Evolutionary conservation across 345 rosid genomes (phyloP).

Genomic region (Bruguiera sexangula): DNA sequence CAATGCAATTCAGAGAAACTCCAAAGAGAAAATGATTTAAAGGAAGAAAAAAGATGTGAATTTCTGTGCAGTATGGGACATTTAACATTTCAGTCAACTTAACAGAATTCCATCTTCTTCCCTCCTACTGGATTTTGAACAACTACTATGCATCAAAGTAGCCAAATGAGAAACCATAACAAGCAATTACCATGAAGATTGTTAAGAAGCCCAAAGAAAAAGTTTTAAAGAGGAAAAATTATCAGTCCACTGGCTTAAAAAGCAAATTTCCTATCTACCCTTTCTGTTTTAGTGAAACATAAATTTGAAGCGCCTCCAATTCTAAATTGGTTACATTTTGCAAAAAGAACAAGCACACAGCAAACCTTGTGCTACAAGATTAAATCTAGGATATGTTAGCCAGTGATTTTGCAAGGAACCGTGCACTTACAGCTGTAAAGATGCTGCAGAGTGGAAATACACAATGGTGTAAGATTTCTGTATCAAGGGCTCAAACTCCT

Average conservation of each 20-base stretch:
- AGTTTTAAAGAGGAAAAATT: not conserved
- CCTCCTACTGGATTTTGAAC: not conserved
- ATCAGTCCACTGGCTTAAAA: too few relatives aligned
- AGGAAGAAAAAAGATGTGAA: not conserved
- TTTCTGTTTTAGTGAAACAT: not conserved
- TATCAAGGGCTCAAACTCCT: conserved; percentile 97
- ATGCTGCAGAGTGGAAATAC: conserved; percentile 92
- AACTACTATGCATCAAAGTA: not conserved
- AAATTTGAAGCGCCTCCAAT: not conserved
- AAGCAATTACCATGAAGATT: not conserved
- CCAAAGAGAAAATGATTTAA: not conserved
- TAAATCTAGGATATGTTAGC: too few relatives aligned
- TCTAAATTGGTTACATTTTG: not conserved
- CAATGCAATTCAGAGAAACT: too few relatives aligned
- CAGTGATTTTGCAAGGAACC: conserved; percentile 7
- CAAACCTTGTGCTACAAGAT: too few relatives aligned
- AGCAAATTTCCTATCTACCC: not conserved
- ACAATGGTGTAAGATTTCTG: conserved; percentile 92
- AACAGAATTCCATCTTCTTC: not conserved
- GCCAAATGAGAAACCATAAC: not conserved
- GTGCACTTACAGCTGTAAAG: conserved; percentile 79
- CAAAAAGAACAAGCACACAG: not conserved
- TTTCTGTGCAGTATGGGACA: too few relatives aligned
- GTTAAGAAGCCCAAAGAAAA: not conserved
- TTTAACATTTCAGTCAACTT: not conserved